Percentiles rank a stretch among this genome's conserved stretches.
Conservation (phyloP, 768 basidiomycete genomes). For the Suillus americanus region DNA sequence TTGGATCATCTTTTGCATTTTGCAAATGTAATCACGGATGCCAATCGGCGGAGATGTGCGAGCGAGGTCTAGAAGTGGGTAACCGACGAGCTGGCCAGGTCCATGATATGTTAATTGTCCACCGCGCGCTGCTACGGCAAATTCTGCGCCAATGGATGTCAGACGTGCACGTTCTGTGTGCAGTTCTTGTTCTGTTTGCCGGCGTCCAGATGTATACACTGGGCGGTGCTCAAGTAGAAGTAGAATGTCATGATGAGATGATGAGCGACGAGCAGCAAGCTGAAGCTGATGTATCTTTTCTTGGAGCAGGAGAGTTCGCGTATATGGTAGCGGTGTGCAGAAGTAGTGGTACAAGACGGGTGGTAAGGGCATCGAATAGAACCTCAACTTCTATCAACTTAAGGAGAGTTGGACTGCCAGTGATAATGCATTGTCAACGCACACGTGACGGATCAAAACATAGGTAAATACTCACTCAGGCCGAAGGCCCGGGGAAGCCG, state of each 20-base stretch:
- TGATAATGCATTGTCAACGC: no score
- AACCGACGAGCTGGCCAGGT: conserved; percentile 95
- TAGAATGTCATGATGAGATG: conserved; percentile 57
- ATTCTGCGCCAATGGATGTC: conserved; percentile 82
- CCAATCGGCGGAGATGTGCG: conserved; percentile 69
- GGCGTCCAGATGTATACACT: conserved; percentile 92
- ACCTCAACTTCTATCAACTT: not conserved
- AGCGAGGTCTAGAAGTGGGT: conserved; percentile 89
- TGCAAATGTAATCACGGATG: conserved; percentile 82
- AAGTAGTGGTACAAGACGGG: conserved; percentile 82
- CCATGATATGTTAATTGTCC: conserved; percentile 98
- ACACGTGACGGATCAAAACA: not conserved
- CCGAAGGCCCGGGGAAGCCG: no score
- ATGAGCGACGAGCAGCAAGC: conserved; percentile 49
- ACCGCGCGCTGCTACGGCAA: conserved; percentile 77
- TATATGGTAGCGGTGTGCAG: conserved; percentile 74
- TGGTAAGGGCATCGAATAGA: conserved; percentile 36
- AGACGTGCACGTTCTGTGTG: conserved; percentile 63
- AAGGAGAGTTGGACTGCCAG: no score
- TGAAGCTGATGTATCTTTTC: conserved; percentile 70
- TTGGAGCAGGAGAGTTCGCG: conserved; percentile 64
- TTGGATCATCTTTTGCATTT: conserved; percentile 72
- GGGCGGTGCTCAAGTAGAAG: conserved; percentile 89
- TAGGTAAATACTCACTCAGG: not conserved
- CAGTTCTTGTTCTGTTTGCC: conserved; percentile 67